Base-by-base conservation (phyloP, 768 basidiomycete species). In the Lactifluus echinatus region DNA sequence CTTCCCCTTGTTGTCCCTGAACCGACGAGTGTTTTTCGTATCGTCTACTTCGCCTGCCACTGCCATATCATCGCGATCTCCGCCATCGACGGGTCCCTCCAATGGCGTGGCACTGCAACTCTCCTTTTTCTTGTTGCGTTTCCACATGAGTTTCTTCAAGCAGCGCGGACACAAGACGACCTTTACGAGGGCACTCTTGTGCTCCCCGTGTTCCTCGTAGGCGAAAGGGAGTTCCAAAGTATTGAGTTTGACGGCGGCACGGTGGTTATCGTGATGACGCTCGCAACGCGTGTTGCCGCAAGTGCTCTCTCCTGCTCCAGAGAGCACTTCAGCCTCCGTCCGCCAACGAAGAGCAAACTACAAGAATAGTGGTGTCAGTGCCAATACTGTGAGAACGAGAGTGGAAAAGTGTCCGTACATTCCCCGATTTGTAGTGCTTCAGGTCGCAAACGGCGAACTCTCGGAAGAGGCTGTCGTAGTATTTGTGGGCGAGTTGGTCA, bases 341-440 rank as follows among this genome's bases (percentile, higher is more conserved):
- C 95, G 78, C 95, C 95, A 98, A 14, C 95, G 85, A 4, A 98
- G 78, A 0, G 93, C 83, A 67, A 98, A 87, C 85, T 93, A 59
- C 23, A 59, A 49, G 7, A 19, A 4, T 19, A 44, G 10, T 17
- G 2, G 24, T 26, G 31, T 54, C 21, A 31, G 39, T 44, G 7
- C 12, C 7, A 14, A 23, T 3, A 46, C 37, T 26, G 5, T 36
- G 21, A 42, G 37, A 17, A 12, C 37, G 24, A 51, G 14, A 23
- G 37, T 48, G 19, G 24, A 21, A n/a, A 28, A 6, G 15, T n/a
- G n/a, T n/a, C n/a, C 84, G 61, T 60, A 94, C 92, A 59, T 89
- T 87, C 15, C 91, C 89, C 0, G 87, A 84, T 73, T 93, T 96
- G 76, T 90, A 96, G 67, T 97, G 95, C 73, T 97, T 97, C 58